A percentile compares a stretch with the other conserved stretches of the same genome.
phyloP scores from a whole-genome alignment of 179 eudicot genomes.

The Beta lomatogona region DNA sequence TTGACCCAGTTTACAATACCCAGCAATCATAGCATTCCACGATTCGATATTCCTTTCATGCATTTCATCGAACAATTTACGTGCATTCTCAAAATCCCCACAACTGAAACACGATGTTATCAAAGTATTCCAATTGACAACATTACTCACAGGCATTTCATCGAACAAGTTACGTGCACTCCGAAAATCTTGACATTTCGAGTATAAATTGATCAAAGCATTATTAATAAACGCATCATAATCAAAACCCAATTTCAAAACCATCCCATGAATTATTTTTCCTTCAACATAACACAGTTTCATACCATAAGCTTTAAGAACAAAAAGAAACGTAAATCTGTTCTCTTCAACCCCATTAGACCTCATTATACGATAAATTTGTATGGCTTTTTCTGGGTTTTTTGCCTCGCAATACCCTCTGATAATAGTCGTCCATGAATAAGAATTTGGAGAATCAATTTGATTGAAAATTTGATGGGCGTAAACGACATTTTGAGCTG shows the following conservation, averaged over 20 bases:
- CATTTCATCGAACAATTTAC: slow-evolving; percentile 29
- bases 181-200: slow-evolving; percentile 13
- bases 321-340: slow-evolving; percentile 30
- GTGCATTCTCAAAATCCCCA: slow-evolving; percentile 22
- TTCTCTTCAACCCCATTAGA: slow-evolving; percentile 24
- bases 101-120: slow-evolving; percentile 22
- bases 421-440: slow-evolving; percentile 33
- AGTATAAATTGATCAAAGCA: slow-evolving; percentile 27
- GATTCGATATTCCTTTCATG: slow-evolving; percentile 18
- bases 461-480: slow-evolving; percentile 25
- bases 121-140: slow-evolving; percentile 27
- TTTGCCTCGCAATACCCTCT: slow-evolving; percentile 31
- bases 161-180: slow-evolving; percentile 30
- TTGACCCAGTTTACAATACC: slow-evolving; percentile 26
- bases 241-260: slow-evolving; percentile 32
- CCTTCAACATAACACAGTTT: slow-evolving; percentile 21
- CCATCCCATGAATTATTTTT: slow-evolving; percentile 30
- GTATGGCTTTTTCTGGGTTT: slow-evolving; percentile 26
- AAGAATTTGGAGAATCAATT: slow-evolving; percentile 25
- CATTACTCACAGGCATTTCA: slow-evolving; percentile 34
- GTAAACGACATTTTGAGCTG: slow-evolving; percentile 20
- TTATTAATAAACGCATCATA: slow-evolving; percentile 19
- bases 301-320: slow-evolving; percentile 32
- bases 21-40: slow-evolving; percentile 28
- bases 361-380: slow-evolving; percentile 23